Conservation (phyloP, 225 moss, liverwort and hornwort genomes). For the Bryoerythrophyllum caledonicum region DNA sequence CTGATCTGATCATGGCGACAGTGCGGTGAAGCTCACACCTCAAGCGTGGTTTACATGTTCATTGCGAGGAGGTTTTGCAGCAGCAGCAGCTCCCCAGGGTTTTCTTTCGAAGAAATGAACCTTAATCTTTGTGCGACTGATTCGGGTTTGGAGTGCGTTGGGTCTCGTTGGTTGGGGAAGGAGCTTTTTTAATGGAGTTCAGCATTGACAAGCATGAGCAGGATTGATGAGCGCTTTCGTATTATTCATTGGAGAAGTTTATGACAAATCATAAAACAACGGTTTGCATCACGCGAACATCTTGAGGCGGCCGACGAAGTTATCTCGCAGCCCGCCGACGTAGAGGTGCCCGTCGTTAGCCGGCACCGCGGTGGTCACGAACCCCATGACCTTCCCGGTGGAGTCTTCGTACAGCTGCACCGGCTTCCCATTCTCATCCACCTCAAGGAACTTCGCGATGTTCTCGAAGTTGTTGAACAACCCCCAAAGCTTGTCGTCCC, state of each 20-base stretch:
- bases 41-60: too few species aligned
- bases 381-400: slow-evolving; percentile 25
- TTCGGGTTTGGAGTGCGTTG: too few species aligned
- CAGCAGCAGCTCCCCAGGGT: too few species aligned
- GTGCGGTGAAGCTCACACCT: too few species aligned
- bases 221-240: not conserved
- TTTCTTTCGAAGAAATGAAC: too few species aligned
- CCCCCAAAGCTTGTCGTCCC: not conserved
- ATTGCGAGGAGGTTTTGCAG: too few species aligned
- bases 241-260: not conserved
- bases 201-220: too few species aligned
- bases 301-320: slow-evolving; percentile 44
- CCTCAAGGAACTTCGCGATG: slow-evolving; percentile 31
- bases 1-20: too few species aligned
- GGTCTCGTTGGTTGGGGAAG: too few species aligned
- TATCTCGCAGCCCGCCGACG: slow-evolving; percentile 13
- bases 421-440: slow-evolving; percentile 38
- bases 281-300: not conserved
- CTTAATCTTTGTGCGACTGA: too few species aligned
- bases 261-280: too few species aligned
- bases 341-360: slow-evolving; percentile 35
- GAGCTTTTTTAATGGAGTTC: too few species aligned
- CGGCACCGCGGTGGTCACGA: slow-evolving; percentile 16
- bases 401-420: slow-evolving; percentile 50
- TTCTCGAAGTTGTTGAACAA: not conserved